A percentile compares a stretch with the other conserved stretches of the same genome.
Evolutionary conservation across 129 eudicot species (phyloP).

Genomic region (Apium graveolens): DNA sequence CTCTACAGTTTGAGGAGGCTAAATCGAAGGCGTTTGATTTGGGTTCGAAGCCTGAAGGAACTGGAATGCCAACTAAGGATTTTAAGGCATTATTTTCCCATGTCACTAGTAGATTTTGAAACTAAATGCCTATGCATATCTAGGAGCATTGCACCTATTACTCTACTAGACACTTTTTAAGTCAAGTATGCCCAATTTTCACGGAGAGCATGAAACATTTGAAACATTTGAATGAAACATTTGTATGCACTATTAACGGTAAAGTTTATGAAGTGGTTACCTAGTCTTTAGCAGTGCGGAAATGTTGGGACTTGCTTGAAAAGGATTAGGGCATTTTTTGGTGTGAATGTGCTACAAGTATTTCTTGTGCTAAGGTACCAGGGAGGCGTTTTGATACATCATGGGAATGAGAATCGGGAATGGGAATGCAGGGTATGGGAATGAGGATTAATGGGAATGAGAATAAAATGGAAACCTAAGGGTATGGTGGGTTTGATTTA

Average conservation of each 20-base stretch:
- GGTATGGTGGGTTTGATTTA: too few species aligned
- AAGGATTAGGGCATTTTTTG: too few species aligned
- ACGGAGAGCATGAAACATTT: background rate
- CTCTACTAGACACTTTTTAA: background rate
- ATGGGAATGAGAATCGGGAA: too few species aligned
- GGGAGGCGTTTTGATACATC: too few species aligned
- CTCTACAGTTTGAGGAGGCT: conserved; percentile 71
- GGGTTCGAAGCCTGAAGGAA: conserved; percentile 93
- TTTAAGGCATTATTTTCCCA: conserved; percentile 71
- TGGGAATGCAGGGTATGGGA: too few species aligned
- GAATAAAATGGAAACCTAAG: too few species aligned
- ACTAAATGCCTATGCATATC: background rate
- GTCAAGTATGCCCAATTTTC: background rate
- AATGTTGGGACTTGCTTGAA: too few species aligned
- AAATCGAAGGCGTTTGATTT: conserved; percentile 82
- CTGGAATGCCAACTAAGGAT: conserved; percentile 83
- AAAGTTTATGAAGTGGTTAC: background rate
- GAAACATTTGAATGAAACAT: too few species aligned
- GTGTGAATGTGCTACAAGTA: too few species aligned
- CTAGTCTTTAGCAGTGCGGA: too few species aligned
- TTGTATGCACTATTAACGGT: background rate
- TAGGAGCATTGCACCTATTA: background rate
- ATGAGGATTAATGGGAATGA: too few species aligned
- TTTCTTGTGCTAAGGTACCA: too few species aligned
- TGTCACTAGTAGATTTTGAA: conserved; percentile 53